These are phyloP conservation scores for Candida nonsorbophila DNA, from an alignment of 805 yeast genomes.

Conservation along the genomic window DNA sequence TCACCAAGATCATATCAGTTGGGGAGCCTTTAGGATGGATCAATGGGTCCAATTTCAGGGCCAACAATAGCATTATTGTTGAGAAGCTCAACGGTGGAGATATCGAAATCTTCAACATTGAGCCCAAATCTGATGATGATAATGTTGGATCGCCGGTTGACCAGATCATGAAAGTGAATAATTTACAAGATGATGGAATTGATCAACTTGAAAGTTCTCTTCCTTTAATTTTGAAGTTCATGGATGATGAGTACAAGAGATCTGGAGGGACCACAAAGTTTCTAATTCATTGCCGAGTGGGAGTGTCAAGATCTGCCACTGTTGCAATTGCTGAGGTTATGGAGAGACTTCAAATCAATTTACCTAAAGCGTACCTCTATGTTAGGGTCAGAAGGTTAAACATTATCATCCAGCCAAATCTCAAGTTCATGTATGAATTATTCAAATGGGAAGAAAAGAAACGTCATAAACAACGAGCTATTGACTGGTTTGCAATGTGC, in stretches of 20 bases:
- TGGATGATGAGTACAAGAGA: slow-evolving; percentile 37
- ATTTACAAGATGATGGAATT: slow-evolving; percentile 87
- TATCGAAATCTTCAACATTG: slow-evolving; percentile 24
- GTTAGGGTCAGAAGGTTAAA: slow-evolving; percentile 88
- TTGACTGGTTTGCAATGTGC: slow-evolving; percentile 87
- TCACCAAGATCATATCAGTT: slow-evolving; percentile 73
- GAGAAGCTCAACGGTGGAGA: slow-evolving; percentile 23
- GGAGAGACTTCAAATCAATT: slow-evolving; percentile 60
- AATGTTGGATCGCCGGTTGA: slow-evolving; percentile 18
- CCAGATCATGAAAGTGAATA: slow-evolving; percentile 57
- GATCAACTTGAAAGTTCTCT: slow-evolving; percentile 65
- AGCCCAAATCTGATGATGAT: slow-evolving; percentile 17
- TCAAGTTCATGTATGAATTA: slow-evolving; percentile 86
- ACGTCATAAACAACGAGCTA: slow-evolving; percentile 43
- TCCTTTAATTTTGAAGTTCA: slow-evolving; percentile 58
- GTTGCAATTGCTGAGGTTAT: slow-evolving; percentile 94
- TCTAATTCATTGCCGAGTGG: slow-evolving; percentile 90
- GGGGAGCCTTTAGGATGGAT: slow-evolving; percentile 79
- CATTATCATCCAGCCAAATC: slow-evolving; percentile 90
- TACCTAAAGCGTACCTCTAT: slow-evolving; percentile 77
- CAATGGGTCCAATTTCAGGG: slow-evolving; percentile 21
- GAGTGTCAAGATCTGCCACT: slow-evolving; percentile 92
- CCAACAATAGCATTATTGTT: slow-evolving; percentile 15
- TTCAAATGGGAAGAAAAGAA: slow-evolving; percentile 42
- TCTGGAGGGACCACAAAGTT: slow-evolving; percentile 24